Evolutionary conservation across 2,329 filamentous ascomycete genomes (phyloP).

Genomic region (Beauveria australis): DNA sequence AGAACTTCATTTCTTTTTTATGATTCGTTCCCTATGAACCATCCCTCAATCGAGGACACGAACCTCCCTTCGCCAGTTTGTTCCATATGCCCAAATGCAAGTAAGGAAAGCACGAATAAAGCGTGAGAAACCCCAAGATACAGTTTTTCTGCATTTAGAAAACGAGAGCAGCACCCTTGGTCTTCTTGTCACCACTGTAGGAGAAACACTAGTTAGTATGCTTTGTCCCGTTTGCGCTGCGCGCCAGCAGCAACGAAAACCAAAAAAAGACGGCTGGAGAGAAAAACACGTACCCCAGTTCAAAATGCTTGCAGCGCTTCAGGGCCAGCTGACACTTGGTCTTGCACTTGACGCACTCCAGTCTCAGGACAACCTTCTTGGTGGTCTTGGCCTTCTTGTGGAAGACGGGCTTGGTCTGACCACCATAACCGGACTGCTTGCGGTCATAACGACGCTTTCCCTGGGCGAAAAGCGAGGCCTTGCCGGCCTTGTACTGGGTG

Average conservation of each 20-base stretch:
- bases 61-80: constrained; percentile 38
- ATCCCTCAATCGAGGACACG: constrained; percentile 35
- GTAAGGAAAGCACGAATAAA: constrained; percentile 34
- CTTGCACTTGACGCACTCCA: constrained; percentile 98
- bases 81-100: constrained; percentile 39
- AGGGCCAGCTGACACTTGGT: constrained; percentile 94
- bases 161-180: constrained; percentile 98
- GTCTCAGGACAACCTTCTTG: constrained; percentile 98
- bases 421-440: constrained; percentile 99
- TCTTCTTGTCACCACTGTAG: constrained; percentile 99
- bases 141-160: constrained; percentile 63
- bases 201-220: constrained; percentile 31
- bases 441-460: constrained; percentile 99
- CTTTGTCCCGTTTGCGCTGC: background rate
- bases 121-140: constrained; percentile 28
- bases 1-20: constrained; percentile 21
- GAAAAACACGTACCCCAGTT: constrained; percentile 75
- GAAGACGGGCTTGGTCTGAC: constrained; percentile 99
- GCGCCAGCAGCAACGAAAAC: background rate
- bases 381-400: constrained; percentile 99
- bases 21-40: constrained; percentile 36
- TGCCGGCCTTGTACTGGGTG: constrained; percentile 95
- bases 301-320: constrained; percentile 99
- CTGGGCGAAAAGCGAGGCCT: constrained; percentile 93
- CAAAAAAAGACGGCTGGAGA: constrained; percentile 33